Percentiles rank a stretch among this genome's conserved stretches.
Evolutionary conservation across 2,329 filamentous ascomycete species (phyloP).

Genomic region (Ceratocystis huliohia): DNA sequence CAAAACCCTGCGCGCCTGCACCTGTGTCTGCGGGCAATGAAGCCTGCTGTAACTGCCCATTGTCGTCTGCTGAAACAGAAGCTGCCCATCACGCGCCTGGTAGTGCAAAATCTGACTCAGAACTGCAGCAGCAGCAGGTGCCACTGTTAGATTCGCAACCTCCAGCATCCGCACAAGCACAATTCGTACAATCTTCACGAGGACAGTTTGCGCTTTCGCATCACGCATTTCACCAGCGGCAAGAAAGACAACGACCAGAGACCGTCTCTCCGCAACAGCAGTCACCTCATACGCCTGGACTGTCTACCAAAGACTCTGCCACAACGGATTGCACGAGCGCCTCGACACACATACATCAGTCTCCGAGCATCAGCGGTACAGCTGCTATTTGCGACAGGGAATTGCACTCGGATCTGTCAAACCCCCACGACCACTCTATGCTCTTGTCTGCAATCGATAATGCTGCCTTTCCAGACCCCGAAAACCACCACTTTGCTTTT

Average conservation of each 20-base stretch:
- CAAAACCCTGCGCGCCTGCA: not conserved
- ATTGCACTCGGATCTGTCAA: not conserved
- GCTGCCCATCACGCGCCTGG: not conserved
- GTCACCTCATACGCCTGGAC: not conserved
- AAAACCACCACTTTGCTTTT: constrained; percentile 39
- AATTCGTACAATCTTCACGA: not conserved
- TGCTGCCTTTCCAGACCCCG: constrained; percentile 16
- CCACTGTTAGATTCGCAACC: not conserved
- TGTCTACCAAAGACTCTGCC: constrained; percentile 3
- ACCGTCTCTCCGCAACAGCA: not conserved
- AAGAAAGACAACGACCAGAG: not conserved
- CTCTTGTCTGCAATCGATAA: constrained; percentile 12
- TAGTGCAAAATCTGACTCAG: not conserved
- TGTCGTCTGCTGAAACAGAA: not conserved
- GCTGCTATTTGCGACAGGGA: not conserved
- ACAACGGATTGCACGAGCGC: constrained; percentile 5
- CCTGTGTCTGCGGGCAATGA: not conserved
- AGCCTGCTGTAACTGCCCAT: not conserved
- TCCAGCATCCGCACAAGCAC: not conserved
- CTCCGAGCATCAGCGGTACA: not conserved
- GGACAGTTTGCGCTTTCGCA: not conserved
- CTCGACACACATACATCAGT: constrained; percentile 1
- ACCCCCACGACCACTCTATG: not conserved
- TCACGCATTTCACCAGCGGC: not conserved
- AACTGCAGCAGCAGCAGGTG: not conserved